These are phyloP conservation scores for Nannochloropsis gaditana DNA, from an alignment of 108 stramenopile genomes.

Conservation along the genomic window DNA sequence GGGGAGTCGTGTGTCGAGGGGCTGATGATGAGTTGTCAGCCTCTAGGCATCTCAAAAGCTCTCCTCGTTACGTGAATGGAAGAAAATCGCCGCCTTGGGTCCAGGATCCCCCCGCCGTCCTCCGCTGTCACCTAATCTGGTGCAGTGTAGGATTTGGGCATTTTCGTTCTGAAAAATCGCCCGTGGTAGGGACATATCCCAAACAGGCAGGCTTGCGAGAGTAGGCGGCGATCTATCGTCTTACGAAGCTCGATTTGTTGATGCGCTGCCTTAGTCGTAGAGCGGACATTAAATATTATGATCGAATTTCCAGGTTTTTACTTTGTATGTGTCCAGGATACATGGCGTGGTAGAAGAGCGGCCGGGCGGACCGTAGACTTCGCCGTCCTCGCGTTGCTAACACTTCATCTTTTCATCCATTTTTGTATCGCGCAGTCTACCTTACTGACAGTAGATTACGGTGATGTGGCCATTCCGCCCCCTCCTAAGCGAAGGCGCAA, in stretches of 20 bases:
- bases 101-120: neutral
- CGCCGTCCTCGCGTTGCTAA: too few relatives aligned
- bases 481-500: neutral
- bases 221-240: neutral
- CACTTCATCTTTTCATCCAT: neutral
- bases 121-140: neutral
- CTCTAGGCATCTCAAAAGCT: neutral
- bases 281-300: neutral
- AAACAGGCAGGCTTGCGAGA: slow-evolving; percentile 15
- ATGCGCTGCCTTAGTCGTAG: slow-evolving; percentile 17
- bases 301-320: neutral
- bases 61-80: slow-evolving; percentile 17
- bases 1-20: neutral
- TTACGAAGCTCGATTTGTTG: neutral
- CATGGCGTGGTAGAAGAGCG: too few relatives aligned
- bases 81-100: slow-evolving; percentile 14
- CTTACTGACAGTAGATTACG: neutral
- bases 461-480: neutral
- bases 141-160: neutral
- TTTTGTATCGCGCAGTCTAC: neutral
- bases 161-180: slow-evolving; percentile 13
- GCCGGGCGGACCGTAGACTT: too few relatives aligned
- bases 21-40: neutral
- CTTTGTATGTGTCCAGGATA: too few relatives aligned
- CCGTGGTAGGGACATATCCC: neutral